Evolutionary conservation across 805 yeast genomes (phyloP).

Genomic region (Alloascoidea hylecoeti): DNA sequence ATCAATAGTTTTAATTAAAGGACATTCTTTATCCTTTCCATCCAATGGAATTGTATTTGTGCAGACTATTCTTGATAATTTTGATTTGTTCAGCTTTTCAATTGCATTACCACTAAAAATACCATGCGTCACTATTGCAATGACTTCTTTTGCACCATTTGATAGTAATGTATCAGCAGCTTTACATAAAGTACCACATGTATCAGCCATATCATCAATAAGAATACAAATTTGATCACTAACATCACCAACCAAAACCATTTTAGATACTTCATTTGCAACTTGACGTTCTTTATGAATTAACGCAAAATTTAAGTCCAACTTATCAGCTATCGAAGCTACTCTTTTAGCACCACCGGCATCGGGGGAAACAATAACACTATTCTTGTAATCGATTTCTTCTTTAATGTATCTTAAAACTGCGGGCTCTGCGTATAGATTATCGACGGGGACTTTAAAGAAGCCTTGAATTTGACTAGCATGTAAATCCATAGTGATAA

Average conservation of each 20-base stretch:
- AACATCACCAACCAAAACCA: constrained; percentile 83
- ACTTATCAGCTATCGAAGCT: constrained; percentile 69
- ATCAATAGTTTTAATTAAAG: constrained; percentile 55
- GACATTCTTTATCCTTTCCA: constrained; percentile 41
- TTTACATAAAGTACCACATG: constrained; percentile 76
- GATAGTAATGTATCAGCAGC: constrained; percentile 65
- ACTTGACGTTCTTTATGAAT: constrained; percentile 76
- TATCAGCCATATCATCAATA: constrained; percentile 85
- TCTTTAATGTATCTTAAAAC: constrained; percentile 65
- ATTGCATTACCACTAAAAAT: constrained; percentile 65
- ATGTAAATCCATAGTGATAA: constrained; percentile 77
- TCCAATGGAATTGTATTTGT: constrained; percentile 74
- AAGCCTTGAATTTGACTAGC: constrained; percentile 88
- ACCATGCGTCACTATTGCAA: constrained; percentile 79
- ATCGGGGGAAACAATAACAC: constrained; percentile 76
- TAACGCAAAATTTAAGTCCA: constrained; percentile 71
- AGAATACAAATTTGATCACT: constrained; percentile 60
- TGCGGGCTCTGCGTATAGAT: constrained; percentile 72
- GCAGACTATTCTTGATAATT: constrained; percentile 56
- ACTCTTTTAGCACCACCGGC: constrained; percentile 89
- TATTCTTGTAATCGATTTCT: constrained; percentile 37
- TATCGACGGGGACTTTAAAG: constrained; percentile 73
- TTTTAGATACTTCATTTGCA: constrained; percentile 72
- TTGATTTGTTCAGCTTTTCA: constrained; percentile 53
- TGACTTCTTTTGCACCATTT: constrained; percentile 56